Conservation (phyloP, 1,284 basidiomycete genomes). For the Exsudoporus floridanus region DNA sequence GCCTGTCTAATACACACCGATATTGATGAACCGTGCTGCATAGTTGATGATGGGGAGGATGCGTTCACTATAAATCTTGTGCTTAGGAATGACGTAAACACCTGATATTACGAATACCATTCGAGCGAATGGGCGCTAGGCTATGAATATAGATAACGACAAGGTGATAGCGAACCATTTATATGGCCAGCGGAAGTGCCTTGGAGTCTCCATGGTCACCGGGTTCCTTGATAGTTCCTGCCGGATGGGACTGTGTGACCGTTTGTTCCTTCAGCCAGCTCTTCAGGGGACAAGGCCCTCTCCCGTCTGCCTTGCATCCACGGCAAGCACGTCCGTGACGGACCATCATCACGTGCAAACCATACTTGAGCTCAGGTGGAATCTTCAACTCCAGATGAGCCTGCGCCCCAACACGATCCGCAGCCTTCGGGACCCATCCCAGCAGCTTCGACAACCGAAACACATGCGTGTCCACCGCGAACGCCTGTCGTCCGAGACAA, state of each 20-base stretch:
- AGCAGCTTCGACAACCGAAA: constrained; percentile 64
- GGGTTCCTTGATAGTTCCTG: background rate
- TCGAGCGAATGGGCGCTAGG: background rate
- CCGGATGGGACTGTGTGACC: background rate
- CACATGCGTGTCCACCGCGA: constrained; percentile 79
- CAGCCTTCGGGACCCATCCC: constrained; percentile 66
- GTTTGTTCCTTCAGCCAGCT: constrained; percentile 23
- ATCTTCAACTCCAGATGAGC: constrained; percentile 67
- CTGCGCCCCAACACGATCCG: constrained; percentile 65
- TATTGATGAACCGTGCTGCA: background rate
- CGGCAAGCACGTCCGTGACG: constrained; percentile 58
- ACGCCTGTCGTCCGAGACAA: constrained; percentile 68
- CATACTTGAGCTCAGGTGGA: constrained; percentile 66
- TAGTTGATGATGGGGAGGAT: constrained; percentile 5
- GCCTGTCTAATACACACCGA: background rate
- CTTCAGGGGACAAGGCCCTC: constrained; percentile 29
- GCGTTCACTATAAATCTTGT: constrained; percentile 5
- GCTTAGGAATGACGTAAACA: background rate
- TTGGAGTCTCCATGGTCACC: background rate
- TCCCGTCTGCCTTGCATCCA: constrained; percentile 47
- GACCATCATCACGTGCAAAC: constrained; percentile 71
- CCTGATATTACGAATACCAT: too few relatives aligned
- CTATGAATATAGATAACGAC: background rate
- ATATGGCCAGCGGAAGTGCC: background rate
- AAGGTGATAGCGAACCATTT: background rate